Conservation (phyloP, 257 asterid species). For the Nemophila menziesii region DNA sequence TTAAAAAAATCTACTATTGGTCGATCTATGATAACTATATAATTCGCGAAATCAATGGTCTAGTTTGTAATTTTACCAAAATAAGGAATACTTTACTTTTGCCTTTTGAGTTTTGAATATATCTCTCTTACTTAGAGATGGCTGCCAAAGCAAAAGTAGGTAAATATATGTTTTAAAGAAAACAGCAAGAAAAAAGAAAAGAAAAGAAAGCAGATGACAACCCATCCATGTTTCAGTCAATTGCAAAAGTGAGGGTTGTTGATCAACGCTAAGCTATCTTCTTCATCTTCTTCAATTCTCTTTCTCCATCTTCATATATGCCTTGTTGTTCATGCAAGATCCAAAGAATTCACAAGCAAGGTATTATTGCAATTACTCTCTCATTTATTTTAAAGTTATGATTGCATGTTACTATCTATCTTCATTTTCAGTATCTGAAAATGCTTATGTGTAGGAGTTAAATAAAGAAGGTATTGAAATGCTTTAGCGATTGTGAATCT, state of each 20-base stretch:
- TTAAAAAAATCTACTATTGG: neutral
- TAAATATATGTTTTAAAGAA: constrained; percentile 12
- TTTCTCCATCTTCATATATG: constrained; percentile 12
- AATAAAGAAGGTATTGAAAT: too few relatives aligned
- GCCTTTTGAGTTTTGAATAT: neutral
- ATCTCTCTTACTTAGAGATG: constrained; percentile 18
- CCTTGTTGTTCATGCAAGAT: constrained; percentile 36
- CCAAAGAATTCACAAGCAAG: constrained; percentile 30
- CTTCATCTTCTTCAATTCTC: constrained; percentile 9
- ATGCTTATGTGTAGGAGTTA: too few relatives aligned
- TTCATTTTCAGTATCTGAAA: neutral
- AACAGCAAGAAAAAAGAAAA: constrained; percentile 8
- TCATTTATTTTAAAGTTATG: neutral
- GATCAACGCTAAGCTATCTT: constrained; percentile 15
- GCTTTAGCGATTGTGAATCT: too few relatives aligned
- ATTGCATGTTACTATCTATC: neutral
- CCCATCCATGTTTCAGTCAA: constrained; percentile 20
- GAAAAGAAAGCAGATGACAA: constrained; percentile 18
- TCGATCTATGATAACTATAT: too few relatives aligned
- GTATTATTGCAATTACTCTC: constrained; percentile 9
- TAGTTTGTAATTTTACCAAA: constrained; percentile 4
- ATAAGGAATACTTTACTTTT: constrained; percentile 2
- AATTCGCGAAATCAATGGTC: too few relatives aligned
- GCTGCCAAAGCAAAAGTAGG: constrained; percentile 35
- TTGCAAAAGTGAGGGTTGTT: constrained; percentile 9